A percentile compares a stretch with the other conserved stretches of the same genome.
Conservation (phyloP, 257 asterid genomes). For the Perilla frutescens region DNA sequence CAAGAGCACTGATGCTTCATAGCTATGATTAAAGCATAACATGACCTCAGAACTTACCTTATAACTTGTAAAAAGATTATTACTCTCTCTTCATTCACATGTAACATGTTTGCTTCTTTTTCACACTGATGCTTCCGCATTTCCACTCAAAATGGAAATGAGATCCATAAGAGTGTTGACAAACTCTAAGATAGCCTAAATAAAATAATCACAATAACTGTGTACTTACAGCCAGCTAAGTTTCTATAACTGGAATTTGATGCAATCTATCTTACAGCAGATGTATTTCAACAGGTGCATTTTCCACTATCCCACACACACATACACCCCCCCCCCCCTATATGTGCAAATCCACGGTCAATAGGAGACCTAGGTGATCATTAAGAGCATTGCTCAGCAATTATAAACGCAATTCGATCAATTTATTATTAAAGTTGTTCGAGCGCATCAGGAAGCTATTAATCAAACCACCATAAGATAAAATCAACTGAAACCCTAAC, state of each 20-base stretch:
- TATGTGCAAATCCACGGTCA: too few relatives aligned
- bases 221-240: not conserved
- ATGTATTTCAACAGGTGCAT: not conserved
- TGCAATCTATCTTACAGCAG: not conserved
- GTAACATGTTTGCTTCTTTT: not conserved
- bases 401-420: conserved; percentile 21
- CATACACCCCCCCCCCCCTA: too few relatives aligned
- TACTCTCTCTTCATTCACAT: conserved; percentile 5
- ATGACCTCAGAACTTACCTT: conserved; percentile 18
- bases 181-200: not conserved
- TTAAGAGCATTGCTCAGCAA: not conserved
- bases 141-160: not conserved
- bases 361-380: too few relatives aligned
- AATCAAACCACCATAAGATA: not conserved
- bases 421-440: not conserved
- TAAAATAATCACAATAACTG: not conserved
- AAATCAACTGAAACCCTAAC: not conserved
- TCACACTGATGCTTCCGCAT: not conserved
- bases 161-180: not conserved
- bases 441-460: not conserved
- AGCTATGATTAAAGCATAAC: conserved; percentile 6
- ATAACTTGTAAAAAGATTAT: not conserved
- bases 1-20: not conserved
- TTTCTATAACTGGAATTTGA: not conserved
- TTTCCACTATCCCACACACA: not conserved